A percentile compares a stretch with the other conserved stretches of the same genome.
Evolutionary conservation across 352 stramenopile genomes (phyloP).

Genomic region (Phytophthora macrochlamydospora): DNA sequence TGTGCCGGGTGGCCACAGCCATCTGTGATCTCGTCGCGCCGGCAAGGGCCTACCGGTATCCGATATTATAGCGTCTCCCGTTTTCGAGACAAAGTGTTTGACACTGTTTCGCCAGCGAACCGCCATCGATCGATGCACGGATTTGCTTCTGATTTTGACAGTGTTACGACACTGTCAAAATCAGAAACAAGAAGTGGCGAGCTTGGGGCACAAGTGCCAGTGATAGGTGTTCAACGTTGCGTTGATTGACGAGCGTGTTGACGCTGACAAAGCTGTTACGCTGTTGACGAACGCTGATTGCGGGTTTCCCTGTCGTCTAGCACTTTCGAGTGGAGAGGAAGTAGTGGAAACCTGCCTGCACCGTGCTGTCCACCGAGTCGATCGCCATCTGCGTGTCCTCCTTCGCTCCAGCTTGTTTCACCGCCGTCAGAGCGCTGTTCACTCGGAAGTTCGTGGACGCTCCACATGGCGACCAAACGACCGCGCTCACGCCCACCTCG

Average conservation of each 20-base stretch:
- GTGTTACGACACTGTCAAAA: neutral
- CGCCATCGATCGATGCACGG: neutral
- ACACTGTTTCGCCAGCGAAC: neutral
- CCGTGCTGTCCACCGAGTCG: conserved; percentile 58
- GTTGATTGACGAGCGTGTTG: conserved; percentile 5
- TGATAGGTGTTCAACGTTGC: neutral
- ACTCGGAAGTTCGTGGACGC: conserved; percentile 57
- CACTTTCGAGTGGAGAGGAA: conserved; percentile 44
- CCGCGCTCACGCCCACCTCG: conserved; percentile 43
- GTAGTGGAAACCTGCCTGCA: conserved; percentile 55
- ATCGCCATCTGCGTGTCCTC: conserved; percentile 54
- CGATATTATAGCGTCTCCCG: neutral
- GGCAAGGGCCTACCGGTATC: neutral
- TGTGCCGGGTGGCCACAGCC: neutral
- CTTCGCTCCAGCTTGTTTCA: conserved; percentile 29
- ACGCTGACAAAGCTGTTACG: neutral
- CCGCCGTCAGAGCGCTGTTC: conserved; percentile 51
- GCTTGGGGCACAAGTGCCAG: neutral
- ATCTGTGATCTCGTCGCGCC: neutral
- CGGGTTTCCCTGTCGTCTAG: conserved; percentile 5
- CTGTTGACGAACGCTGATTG: neutral
- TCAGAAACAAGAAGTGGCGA: neutral
- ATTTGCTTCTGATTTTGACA: neutral
- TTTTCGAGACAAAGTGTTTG: neutral
- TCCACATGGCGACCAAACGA: conserved; percentile 59